These are phyloP conservation scores for Fistulinella staudtii DNA, from an alignment of 1,284 basidiomycete genomes.

Conservation along the genomic window DNA sequence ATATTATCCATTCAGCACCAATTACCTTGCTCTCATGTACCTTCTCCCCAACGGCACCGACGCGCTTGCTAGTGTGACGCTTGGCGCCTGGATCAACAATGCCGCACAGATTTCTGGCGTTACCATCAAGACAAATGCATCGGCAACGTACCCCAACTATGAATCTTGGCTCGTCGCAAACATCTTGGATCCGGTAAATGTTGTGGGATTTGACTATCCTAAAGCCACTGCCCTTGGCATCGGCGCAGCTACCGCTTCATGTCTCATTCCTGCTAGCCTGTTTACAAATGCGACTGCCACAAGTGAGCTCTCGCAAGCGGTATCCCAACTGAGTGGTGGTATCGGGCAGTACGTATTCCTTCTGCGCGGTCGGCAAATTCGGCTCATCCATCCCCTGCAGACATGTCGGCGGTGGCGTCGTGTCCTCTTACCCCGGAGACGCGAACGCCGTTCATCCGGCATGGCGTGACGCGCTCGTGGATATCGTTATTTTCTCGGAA, in stretches of 20 bases:
- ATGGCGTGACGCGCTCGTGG: constrained; percentile 37
- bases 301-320: background rate
- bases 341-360: too few relatives aligned
- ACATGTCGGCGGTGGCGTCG: constrained; percentile 2
- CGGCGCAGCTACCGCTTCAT: background rate
- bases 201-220: background rate
- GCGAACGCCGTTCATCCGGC: constrained; percentile 39
- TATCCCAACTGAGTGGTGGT: too few relatives aligned
- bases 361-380: too few relatives aligned
- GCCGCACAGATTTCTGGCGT: background rate
- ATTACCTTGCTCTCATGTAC: constrained; percentile 1
- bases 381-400: too few relatives aligned
- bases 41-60: background rate
- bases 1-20: background rate
- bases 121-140: background rate
- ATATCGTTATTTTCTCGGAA: constrained; percentile 22
- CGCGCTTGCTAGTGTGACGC: background rate
- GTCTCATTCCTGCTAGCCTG: background rate
- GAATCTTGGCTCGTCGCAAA: background rate
- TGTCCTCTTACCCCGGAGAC: constrained; percentile 25
- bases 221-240: background rate
- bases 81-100: background rate
- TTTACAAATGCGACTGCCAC: background rate
- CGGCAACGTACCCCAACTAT: background rate
- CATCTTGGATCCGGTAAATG: background rate